These are phyloP conservation scores for Pseudisothecium myosuroides DNA, from an alignment of 225 moss, liverwort and hornwort species.

Conservation along the genomic window DNA sequence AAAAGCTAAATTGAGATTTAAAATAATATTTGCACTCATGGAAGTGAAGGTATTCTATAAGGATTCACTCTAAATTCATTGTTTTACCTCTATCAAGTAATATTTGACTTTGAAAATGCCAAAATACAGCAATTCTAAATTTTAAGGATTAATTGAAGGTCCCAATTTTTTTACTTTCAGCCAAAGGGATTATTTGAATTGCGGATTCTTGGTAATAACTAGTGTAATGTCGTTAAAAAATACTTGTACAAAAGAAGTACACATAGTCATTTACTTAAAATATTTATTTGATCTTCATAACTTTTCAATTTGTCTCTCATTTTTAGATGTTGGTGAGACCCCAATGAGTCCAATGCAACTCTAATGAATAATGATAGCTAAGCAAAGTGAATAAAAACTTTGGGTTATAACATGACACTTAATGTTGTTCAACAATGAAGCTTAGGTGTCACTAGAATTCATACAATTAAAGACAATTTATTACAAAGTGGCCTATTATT, in stretches of 20 bases:
- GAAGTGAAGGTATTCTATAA: neutral
- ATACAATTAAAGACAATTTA: neutral
- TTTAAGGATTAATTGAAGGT: no score
- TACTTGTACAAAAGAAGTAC: neutral
- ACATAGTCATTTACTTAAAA: no score
- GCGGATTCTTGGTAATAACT: neutral
- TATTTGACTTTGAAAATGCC: neutral
- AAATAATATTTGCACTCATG: accelerated
- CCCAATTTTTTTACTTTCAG: neutral
- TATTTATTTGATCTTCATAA: neutral
- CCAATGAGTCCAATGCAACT: neutral
- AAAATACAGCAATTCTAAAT: neutral
- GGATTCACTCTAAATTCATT: neutral
- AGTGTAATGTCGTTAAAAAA: neutral
- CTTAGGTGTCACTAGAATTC: neutral
- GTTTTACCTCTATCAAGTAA: neutral
- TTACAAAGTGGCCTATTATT: neutral
- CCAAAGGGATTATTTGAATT: neutral
- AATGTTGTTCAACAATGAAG: neutral
- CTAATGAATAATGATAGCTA: neutral
- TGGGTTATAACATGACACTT: neutral
- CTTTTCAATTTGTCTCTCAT: neutral
- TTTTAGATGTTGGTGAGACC: neutral
- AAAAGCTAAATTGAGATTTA: neutral
- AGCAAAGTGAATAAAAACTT: neutral